These are phyloP conservation scores for Fusarium domesticum DNA, from an alignment of 2,329 filamentous ascomycete genomes.

Conservation along the genomic window DNA sequence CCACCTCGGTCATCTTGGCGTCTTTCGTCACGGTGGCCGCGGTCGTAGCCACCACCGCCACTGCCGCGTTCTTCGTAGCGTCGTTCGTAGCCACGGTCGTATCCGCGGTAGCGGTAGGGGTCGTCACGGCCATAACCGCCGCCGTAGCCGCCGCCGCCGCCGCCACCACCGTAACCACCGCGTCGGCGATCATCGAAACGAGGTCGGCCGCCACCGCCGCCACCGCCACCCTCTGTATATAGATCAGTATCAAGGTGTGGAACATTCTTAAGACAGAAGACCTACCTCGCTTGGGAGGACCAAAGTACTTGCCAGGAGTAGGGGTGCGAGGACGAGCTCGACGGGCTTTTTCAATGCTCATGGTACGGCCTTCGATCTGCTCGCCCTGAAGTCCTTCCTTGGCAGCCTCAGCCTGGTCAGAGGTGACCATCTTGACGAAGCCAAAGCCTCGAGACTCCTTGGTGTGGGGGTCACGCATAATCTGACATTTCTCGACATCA, in stretches of 20 bases:
- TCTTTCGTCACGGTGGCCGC: conserved; percentile 49
- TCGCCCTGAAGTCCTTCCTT: conserved; percentile 96
- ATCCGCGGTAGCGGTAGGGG: conserved; percentile 54
- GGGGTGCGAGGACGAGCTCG: conserved; percentile 92
- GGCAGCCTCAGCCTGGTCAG: conserved; percentile 92
- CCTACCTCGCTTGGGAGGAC: conserved; percentile 94
- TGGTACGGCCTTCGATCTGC: conserved; percentile 87
- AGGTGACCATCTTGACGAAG: conserved; percentile 98
- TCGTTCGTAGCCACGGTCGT: conserved; percentile 43
- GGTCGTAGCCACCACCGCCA: conserved; percentile 45
- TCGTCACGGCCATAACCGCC: conserved; percentile 53
- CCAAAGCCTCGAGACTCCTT: conserved; percentile 98
- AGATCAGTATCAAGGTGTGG: conserved; percentile 11
- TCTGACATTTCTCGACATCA: conserved; percentile 98
- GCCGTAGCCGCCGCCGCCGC: conserved; percentile 37
- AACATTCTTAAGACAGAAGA: no score
- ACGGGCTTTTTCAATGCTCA: conserved; percentile 98
- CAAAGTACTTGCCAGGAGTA: conserved; percentile 98
- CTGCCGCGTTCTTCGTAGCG: conserved; percentile 48
- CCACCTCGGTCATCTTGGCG: conserved; percentile 44
- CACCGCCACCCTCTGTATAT: conserved; percentile 35
- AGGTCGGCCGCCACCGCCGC: conserved; percentile 35
- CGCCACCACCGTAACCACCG: conserved; percentile 51
- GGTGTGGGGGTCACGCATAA: conserved; percentile 98
- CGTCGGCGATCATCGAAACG: conserved; percentile 62